Percentiles rank a stretch among this genome's conserved stretches.
phyloP scores from a whole-genome alignment of 305 asterid species.

The Fraxinus velutina region DNA sequence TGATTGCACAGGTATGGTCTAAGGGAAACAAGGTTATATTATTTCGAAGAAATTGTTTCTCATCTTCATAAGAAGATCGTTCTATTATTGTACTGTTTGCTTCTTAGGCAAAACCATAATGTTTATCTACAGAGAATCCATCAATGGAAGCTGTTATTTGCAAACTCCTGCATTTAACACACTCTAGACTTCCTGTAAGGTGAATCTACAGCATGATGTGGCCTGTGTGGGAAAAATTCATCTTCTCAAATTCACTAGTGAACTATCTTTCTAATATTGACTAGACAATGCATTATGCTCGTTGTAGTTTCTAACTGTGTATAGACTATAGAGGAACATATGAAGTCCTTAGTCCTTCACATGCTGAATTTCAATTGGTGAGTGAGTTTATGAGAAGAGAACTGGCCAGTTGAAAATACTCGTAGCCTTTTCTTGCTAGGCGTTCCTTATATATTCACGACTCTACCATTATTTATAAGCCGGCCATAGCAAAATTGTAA shows the following conservation, averaged over 20 bases:
- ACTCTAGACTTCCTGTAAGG: not conserved
- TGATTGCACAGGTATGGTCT: slow-evolving; percentile 64
- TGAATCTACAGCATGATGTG: slow-evolving; percentile 9
- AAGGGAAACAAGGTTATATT: not conserved
- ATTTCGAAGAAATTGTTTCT: not conserved
- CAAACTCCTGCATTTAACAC: slow-evolving; percentile 2
- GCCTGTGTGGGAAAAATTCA: not conserved
- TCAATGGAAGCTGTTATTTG: not conserved
- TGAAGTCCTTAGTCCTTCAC: not conserved
- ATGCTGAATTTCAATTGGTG: not conserved
- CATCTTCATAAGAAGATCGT: not conserved
- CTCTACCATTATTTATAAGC: not conserved
- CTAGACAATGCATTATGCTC: slow-evolving; percentile 1
- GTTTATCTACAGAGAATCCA: not conserved
- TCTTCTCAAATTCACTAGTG: slow-evolving; percentile 3
- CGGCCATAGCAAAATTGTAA: not conserved
- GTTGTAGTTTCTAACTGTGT: not conserved
- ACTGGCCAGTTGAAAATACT: slow-evolving; percentile 1
- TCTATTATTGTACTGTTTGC: not conserved
- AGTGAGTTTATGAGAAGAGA: not conserved
- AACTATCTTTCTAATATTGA: not conserved
- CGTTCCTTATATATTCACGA: not conserved
- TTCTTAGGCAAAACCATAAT: slow-evolving; percentile 2
- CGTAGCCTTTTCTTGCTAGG: not conserved
- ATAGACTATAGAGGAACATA: not conserved